Conservation (phyloP, 768 basidiomycete genomes). For the Leccinum longicurvipes region DNA sequence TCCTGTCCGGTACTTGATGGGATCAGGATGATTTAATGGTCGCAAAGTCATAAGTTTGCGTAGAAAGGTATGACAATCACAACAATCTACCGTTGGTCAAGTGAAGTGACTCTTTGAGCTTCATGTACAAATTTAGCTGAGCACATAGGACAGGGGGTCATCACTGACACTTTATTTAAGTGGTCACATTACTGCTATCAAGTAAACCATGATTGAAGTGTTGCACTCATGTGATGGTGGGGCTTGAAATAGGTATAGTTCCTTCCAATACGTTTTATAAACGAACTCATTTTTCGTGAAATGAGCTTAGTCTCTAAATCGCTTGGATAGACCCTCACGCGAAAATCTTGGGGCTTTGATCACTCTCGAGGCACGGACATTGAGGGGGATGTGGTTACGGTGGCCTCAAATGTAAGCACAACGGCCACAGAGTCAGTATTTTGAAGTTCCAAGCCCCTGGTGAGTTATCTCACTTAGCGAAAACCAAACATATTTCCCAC, state of each 20-base stretch:
- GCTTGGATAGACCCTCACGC: background rate
- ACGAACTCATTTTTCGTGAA: background rate
- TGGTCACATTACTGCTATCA: background rate
- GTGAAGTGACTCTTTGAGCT: background rate
- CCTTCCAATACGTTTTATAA: background rate
- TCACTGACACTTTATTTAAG: background rate
- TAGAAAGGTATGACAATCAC: background rate
- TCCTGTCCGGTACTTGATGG: background rate
- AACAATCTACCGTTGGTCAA: background rate
- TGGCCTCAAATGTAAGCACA: conserved; percentile 4
- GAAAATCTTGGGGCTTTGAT: background rate
- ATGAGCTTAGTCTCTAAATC: background rate
- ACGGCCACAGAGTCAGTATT: conserved; percentile 18
- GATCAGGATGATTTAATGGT: background rate
- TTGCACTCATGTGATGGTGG: background rate
- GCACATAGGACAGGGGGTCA: background rate
- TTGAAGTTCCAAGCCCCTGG: conserved; percentile 18
- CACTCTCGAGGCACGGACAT: background rate
- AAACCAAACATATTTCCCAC: conserved; percentile 7
- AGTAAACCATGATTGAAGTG: background rate
- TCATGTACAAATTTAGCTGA: background rate
- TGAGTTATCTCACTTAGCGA: conserved; percentile 3
- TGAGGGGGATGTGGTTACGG: conserved; percentile 21
- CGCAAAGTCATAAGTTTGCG: background rate
- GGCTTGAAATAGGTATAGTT: background rate